These are phyloP conservation scores for Penicillium bovifimosum DNA, from an alignment of 495 filamentous ascomycete genomes.

Conservation along the genomic window DNA sequence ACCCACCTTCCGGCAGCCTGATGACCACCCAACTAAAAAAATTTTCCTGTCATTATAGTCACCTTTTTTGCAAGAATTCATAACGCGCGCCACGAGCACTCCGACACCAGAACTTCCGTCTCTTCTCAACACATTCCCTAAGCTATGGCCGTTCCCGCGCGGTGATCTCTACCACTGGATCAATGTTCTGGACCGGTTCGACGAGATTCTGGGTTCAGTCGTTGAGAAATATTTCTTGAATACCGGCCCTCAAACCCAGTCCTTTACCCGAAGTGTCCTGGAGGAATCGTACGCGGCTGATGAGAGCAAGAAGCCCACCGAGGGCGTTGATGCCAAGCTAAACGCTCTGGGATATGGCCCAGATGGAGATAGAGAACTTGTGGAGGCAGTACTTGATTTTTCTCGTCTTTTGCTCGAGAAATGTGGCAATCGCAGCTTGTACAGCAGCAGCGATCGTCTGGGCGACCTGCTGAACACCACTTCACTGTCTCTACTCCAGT, in stretches of 20 bases:
- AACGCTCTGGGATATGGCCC: constrained; percentile 53
- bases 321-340: constrained; percentile 50
- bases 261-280: constrained; percentile 62
- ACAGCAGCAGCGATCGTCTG: constrained; percentile 83
- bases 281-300: constrained; percentile 46
- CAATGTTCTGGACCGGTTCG: constrained; percentile 87
- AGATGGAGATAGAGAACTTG: constrained; percentile 73
- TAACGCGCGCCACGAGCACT: constrained; percentile 59
- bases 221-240: constrained; percentile 76
- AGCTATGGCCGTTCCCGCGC: constrained; percentile 90
- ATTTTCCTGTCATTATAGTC: constrained; percentile 54
- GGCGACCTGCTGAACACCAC: constrained; percentile 85
- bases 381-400: constrained; percentile 76
- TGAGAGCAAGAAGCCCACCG: constrained; percentile 32
- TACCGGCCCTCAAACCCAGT: constrained; percentile 71
- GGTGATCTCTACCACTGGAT: constrained; percentile 99
- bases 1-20: constrained; percentile 8
- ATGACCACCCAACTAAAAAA: constrained; percentile 21
- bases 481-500: constrained; percentile 66
- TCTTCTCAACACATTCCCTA: constrained; percentile 73
- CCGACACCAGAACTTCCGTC: constrained; percentile 70
- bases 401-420: constrained; percentile 83
- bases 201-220: constrained; percentile 76
- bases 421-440: constrained; percentile 95
- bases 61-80: constrained; percentile 75